These are phyloP conservation scores for Suhomyces yuchorum DNA, from an alignment of 1,139 yeast genomes.

Conservation along the genomic window DNA sequence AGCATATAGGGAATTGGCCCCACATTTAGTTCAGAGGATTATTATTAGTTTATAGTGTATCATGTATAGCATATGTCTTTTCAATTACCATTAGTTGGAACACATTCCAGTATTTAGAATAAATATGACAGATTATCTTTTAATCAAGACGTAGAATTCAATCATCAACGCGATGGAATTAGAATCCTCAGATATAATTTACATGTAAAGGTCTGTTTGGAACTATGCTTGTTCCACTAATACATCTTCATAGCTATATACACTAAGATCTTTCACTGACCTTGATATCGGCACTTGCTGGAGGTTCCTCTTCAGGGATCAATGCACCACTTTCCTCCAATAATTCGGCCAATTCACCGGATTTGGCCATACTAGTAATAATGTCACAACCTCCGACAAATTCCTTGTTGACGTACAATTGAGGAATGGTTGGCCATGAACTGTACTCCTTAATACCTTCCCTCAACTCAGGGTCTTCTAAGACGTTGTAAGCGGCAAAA, in stretches of 20 bases:
- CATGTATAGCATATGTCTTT: conserved; percentile 2
- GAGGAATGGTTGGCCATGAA: conserved; percentile 93
- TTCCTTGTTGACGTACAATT: conserved; percentile 70
- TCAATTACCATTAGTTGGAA: background rate
- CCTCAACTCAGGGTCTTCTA: conserved; percentile 92
- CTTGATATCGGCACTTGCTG: conserved; percentile 37
- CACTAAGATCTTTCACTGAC: conserved; percentile 39
- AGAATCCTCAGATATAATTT: too few relatives aligned
- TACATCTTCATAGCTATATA: conserved; percentile 2
- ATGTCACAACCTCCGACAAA: conserved; percentile 98
- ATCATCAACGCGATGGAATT: too few relatives aligned
- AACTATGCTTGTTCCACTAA: background rate
- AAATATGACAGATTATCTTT: background rate
- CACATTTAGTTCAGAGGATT: conserved; percentile 11
- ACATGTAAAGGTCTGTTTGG: background rate
- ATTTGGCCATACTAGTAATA: conserved; percentile 85
- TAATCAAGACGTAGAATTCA: background rate
- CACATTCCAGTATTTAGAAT: conserved; percentile 1
- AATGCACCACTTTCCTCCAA: conserved; percentile 79
- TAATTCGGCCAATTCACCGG: conserved; percentile 86
- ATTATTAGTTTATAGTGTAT: conserved; percentile 8
- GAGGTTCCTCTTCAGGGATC: conserved; percentile 59
- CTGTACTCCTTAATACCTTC: conserved; percentile 92
- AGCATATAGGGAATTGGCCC: conserved; percentile 4
- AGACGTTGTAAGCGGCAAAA: conserved; percentile 95